These are phyloP conservation scores for Cicer judaicum DNA, from an alignment of 306 rosid genomes.

Conservation along the genomic window DNA sequence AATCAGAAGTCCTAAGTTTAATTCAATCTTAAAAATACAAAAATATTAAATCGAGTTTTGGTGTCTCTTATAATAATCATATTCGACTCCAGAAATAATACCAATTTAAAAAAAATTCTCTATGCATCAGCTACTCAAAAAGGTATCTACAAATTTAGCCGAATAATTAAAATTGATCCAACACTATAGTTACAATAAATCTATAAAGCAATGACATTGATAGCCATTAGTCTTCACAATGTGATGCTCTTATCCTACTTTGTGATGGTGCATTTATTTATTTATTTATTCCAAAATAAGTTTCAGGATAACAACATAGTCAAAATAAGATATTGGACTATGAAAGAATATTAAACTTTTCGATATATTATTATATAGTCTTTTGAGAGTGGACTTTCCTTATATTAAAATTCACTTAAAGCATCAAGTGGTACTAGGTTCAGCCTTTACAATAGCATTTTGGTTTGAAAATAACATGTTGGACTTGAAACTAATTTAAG, in stretches of 20 bases:
- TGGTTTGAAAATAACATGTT: slow-evolving; percentile 11
- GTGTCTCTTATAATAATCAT: too few relatives aligned
- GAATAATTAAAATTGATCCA: too few relatives aligned
- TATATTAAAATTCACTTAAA: slow-evolving; percentile 18
- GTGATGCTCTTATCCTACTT: slow-evolving; percentile 27
- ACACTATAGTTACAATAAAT: too few relatives aligned
- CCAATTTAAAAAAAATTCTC: too few relatives aligned
- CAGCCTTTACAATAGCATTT: slow-evolving; percentile 35
- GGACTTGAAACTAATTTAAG: slow-evolving; percentile 27
- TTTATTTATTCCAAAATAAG: neutral
- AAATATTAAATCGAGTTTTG: too few relatives aligned
- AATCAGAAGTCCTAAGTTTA: too few relatives aligned
- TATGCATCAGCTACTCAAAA: too few relatives aligned
- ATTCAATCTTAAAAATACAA: too few relatives aligned
- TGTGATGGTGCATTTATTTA: neutral
- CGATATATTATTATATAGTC: neutral
- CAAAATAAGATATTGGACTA: slow-evolving; percentile 27
- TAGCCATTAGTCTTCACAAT: slow-evolving; percentile 31
- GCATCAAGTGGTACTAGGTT: slow-evolving; percentile 10
- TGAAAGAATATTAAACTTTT: slow-evolving; percentile 25
- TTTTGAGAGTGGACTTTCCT: slow-evolving; percentile 35
- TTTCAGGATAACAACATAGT: slow-evolving; percentile 37
- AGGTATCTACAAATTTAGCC: too few relatives aligned
- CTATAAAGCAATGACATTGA: slow-evolving; percentile 29
- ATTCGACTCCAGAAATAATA: too few relatives aligned